Evolutionary conservation across 2,329 filamentous ascomycete genomes (phyloP).

Genomic region (Trichophyton benhamiae): DNA sequence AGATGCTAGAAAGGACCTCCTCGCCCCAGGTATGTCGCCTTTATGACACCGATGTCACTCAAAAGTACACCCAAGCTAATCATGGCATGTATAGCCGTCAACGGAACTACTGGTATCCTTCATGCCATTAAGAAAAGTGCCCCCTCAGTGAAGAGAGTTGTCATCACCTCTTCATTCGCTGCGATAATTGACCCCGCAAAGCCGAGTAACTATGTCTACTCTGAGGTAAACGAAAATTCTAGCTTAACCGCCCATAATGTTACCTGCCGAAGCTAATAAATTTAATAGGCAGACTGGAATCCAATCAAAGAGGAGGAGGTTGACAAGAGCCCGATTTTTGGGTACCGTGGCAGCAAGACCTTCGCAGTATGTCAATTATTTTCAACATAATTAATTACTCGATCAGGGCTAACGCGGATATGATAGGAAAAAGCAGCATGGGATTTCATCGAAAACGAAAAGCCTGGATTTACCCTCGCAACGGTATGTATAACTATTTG

Average conservation of each 20-base stretch:
- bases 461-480: slow-evolving; percentile 47
- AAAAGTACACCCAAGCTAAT: background rate
- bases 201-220: slow-evolving; percentile 23
- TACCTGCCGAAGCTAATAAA: background rate
- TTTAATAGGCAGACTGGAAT: slow-evolving; percentile 30
- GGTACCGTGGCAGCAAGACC: slow-evolving; percentile 45
- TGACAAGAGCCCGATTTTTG: slow-evolving; percentile 21
- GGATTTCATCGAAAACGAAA: slow-evolving; percentile 47
- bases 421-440: slow-evolving; percentile 50
- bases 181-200: slow-evolving; percentile 43
- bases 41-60: background rate
- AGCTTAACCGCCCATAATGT: background rate
- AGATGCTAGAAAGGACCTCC: slow-evolving; percentile 48
- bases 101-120: slow-evolving; percentile 51
- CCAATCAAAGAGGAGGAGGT: slow-evolving; percentile 34
- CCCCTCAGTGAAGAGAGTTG: slow-evolving; percentile 59
- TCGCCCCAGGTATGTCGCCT: slow-evolving; percentile 42
- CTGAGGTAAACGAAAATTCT: slow-evolving; percentile 8
- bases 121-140: slow-evolving; percentile 49
- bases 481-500: slow-evolving; percentile 36
- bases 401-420: background rate
- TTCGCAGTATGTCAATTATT: slow-evolving; percentile 19
- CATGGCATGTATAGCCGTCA: slow-evolving; percentile 38
- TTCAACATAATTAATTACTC: background rate
- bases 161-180: slow-evolving; percentile 59